Evolutionary conservation across 1,139 yeast species (phyloP).

Genomic region (Chernovozyma sophiae-reginae): DNA sequence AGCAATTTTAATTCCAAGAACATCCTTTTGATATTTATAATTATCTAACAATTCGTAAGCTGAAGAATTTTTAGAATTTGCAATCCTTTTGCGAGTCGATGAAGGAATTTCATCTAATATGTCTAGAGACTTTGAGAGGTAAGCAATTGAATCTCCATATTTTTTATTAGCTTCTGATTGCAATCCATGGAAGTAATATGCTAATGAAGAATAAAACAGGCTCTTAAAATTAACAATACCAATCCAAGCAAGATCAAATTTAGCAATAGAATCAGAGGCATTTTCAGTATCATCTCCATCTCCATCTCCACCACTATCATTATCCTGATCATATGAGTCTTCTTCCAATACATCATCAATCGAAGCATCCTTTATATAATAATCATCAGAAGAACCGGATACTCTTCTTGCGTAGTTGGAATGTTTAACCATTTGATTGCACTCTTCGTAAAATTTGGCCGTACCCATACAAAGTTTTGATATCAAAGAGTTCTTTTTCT

Average conservation of each 20-base stretch:
- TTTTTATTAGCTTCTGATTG: slow-evolving; percentile 47
- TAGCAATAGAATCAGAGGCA: slow-evolving; percentile 35
- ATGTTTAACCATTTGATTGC: slow-evolving; percentile 34
- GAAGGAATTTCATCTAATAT: slow-evolving; percentile 26
- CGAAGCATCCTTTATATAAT: slow-evolving; percentile 6
- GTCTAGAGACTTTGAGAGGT: slow-evolving; percentile 50
- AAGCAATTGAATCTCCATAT: slow-evolving; percentile 76
- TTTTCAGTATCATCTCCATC: slow-evolving; percentile 22
- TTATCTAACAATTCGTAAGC: slow-evolving; percentile 40
- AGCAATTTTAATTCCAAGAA: slow-evolving; percentile 40
- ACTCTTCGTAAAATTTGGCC: slow-evolving; percentile 50
- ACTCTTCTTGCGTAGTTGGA: slow-evolving; percentile 20
- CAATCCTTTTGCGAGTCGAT: slow-evolving; percentile 21
- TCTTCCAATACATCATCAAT: slow-evolving; percentile 10
- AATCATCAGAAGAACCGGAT: slow-evolving; percentile 10
- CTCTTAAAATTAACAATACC: slow-evolving; percentile 44
- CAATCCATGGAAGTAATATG: slow-evolving; percentile 52
- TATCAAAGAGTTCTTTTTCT: slow-evolving; percentile 59
- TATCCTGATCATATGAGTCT: slow-evolving; percentile 12
- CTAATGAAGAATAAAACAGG: slow-evolving; percentile 37
- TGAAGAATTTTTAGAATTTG: slow-evolving; percentile 22
- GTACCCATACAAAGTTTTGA: slow-evolving; percentile 70
- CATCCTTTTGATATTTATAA: slow-evolving; percentile 42
- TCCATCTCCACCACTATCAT: slow-evolving; percentile 10
- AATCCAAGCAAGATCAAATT: slow-evolving; percentile 46